Base-by-base conservation (phyloP, 805 yeast species). In the Suhomyces tanzawaensis region DNA sequence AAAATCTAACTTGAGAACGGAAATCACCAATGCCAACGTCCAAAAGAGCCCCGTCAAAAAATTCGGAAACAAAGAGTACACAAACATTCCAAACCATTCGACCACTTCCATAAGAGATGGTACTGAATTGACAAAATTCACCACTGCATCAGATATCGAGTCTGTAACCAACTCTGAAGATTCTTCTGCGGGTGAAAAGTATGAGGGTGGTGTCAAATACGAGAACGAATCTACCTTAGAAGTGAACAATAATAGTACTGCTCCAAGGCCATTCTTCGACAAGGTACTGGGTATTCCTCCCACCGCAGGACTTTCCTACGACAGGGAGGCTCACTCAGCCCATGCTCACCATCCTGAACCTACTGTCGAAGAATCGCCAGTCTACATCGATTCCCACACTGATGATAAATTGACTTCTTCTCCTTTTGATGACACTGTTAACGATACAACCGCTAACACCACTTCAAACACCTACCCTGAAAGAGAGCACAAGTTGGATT, bases 211-310 rank as follows among this genome's bases (percentile, higher is more conserved):
- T 13, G 28, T 37, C 24, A 35, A 32, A 28, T 62, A 64, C 41
- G 69, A 63, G 44, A 62, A 64, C 45, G 69, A 63, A 40, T 44
- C 52, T 12, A 18, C 29, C 7, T 25, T 36, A 14, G 48, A 49
- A 9, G 33, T 19, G n/a, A 22, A 37, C 34, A 36, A 32, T 19
- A 32, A 32, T 13, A 30, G 25, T 12, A 27, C 33, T 14, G 29
- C 15, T 5, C 30, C 37, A 13, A 29, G 12, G n/a, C 25, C 6
- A 18, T 19, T 4, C 17, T 23, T 22, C 17, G 14, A 8, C 6
- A 8, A n/a, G 7, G 11, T n/a, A 12, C 7, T 8, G 7, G 13
- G 13, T 7, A 8, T 5, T 8, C 12, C 7, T 8, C 5, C 13
- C 6, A 5, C 7, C 6, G 30, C 18, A 12, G 24, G 17, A 18